Percentiles rank a stretch among this genome's conserved stretches.
Evolutionary conservation across 768 basidiomycete genomes (phyloP).

Genomic region (Trametes maxima): DNA sequence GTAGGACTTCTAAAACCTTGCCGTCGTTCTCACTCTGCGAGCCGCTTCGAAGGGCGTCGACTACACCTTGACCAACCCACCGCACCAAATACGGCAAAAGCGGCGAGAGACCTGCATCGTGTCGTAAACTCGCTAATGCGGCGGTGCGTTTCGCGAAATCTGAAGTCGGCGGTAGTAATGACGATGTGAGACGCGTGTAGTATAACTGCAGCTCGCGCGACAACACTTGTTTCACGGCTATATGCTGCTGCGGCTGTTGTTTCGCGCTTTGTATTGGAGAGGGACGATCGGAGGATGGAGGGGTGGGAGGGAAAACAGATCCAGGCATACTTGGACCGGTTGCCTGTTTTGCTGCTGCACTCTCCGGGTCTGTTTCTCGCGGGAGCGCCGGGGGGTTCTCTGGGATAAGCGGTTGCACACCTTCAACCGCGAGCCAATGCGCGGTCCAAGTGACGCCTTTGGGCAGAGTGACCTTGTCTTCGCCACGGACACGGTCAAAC

Average conservation of each 20-base stretch:
- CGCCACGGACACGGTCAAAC: conserved; percentile 86
- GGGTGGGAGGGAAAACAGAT: conserved; percentile 32
- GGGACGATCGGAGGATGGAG: conserved; percentile 33
- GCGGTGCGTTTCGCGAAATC: conserved; percentile 81
- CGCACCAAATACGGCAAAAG: conserved; percentile 91
- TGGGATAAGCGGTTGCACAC: conserved; percentile 94
- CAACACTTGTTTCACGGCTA: conserved; percentile 88
- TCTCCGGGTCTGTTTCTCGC: conserved; percentile 47
- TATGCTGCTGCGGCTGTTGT: conserved; percentile 62
- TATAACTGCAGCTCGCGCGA: conserved; percentile 94
- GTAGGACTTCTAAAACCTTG: conserved; percentile 71
- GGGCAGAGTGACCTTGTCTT: conserved; percentile 82
- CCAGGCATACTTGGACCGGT: conserved; percentile 27
- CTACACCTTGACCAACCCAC: conserved; percentile 92
- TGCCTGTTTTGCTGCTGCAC: conserved; percentile 28
- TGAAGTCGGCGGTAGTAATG: conserved; percentile 67
- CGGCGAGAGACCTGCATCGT: conserved; percentile 89
- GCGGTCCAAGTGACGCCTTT: conserved; percentile 87
- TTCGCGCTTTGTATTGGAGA: conserved; percentile 33
- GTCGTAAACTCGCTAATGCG: conserved; percentile 85
- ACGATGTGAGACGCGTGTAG: conserved; percentile 87
- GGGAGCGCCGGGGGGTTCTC: conserved; percentile 91
- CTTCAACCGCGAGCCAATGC: conserved; percentile 98
- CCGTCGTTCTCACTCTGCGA: conserved; percentile 65
- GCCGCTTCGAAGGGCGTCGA: conserved; percentile 54